Evolutionary conservation across 2,329 filamentous ascomycete genomes (phyloP).

Genomic region (Penicillium digitatum): DNA sequence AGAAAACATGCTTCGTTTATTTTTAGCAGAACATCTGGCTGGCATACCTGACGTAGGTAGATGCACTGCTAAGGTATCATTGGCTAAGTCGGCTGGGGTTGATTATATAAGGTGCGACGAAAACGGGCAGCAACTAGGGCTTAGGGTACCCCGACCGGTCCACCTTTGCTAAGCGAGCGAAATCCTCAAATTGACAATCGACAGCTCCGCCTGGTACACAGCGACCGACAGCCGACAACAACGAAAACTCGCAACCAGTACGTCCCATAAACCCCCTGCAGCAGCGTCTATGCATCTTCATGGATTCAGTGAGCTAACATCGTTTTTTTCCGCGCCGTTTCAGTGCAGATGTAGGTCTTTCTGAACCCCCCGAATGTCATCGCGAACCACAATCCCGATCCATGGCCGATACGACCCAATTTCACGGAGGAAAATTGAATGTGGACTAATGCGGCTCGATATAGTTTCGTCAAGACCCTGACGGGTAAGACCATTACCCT

Average conservation of each 20-base stretch:
- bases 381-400: constrained; percentile 21
- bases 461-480: constrained; percentile 99
- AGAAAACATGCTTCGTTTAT: neutral
- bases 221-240: constrained; percentile 43
- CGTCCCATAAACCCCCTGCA: constrained; percentile 25
- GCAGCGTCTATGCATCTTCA: constrained; percentile 12
- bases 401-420: constrained; percentile 17
- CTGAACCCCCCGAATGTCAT: constrained; percentile 28
- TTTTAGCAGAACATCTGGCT: neutral
- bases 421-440: constrained; percentile 9
- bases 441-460: constrained; percentile 27
- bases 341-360: constrained; percentile 84
- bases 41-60: neutral
- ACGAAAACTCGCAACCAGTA: constrained; percentile 49
- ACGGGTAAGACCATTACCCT: constrained; percentile 99
- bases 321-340: constrained; percentile 33
- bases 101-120: constrained; percentile 16
- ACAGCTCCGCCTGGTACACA: constrained; percentile 37
- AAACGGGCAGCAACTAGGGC: constrained; percentile 34
- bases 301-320: constrained; percentile 46
- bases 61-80: neutral
- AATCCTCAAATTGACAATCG: constrained; percentile 40
- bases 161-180: constrained; percentile 44
- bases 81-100: neutral
- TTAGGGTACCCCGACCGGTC: constrained; percentile 35